Evolutionary conservation across 2,329 filamentous ascomycete species (phyloP).

Genomic region (Fusarium devonianum): DNA sequence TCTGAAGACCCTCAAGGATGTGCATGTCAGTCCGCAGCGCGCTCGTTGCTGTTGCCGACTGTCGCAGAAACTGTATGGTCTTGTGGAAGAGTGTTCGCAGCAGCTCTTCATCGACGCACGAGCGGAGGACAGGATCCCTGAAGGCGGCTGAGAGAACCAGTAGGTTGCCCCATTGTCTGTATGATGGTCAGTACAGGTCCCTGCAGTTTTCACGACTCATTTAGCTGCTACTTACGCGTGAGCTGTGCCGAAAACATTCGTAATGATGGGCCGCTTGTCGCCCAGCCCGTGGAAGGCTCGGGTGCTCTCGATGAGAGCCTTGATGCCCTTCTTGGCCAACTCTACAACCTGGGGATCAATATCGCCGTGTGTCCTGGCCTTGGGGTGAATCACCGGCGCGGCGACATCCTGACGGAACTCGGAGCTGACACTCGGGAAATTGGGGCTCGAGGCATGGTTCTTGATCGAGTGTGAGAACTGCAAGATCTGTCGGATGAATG

Average conservation of each 20-base stretch:
- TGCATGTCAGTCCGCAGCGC: constrained; percentile 76
- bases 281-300: constrained; percentile 76
- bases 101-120: constrained; percentile 62
- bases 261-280: constrained; percentile 77
- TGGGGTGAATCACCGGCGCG: constrained; percentile 49
- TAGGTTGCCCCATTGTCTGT: constrained; percentile 95
- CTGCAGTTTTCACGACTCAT: not conserved
- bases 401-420: constrained; percentile 49
- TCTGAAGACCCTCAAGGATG: constrained; percentile 69
- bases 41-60: constrained; percentile 75
- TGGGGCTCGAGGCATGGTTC: constrained; percentile 45
- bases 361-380: constrained; percentile 48
- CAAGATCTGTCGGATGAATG: constrained; percentile 69
- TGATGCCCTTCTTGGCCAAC: constrained; percentile 69
- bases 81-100: constrained; percentile 70
- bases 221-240: constrained; percentile 80
- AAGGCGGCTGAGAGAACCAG: constrained; percentile 87
- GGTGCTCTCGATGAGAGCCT: constrained; percentile 84
- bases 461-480: constrained; percentile 53
- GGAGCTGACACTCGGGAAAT: constrained; percentile 43
- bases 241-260: constrained; percentile 94
- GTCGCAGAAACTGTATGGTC: constrained; percentile 78
- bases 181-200: constrained; percentile 18
- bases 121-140: constrained; percentile 67
- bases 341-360: constrained; percentile 57